phyloP scores from a whole-genome alignment of 2,329 filamentous ascomycete species.

The Fusarium lyarnte region DNA sequence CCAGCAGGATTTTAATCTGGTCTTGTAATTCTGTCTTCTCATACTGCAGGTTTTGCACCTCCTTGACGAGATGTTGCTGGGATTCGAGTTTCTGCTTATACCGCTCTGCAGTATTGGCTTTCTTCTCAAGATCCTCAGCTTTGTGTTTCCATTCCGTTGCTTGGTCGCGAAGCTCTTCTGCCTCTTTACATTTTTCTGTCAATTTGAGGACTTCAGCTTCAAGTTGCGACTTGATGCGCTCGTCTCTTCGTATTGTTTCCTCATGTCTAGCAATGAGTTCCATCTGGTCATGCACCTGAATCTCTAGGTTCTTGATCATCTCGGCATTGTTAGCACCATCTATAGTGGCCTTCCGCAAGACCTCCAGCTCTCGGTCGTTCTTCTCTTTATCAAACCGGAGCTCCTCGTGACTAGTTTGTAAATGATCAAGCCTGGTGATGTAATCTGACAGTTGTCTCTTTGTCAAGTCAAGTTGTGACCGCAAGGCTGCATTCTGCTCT shows the following conservation, averaged over 20 bases:
- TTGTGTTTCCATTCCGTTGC: constrained; percentile 67
- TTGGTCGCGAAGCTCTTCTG: constrained; percentile 66
- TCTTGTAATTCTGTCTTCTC: constrained; percentile 64
- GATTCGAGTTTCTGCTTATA: constrained; percentile 71
- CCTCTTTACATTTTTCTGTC: constrained; percentile 57
- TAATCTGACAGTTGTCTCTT: constrained; percentile 68
- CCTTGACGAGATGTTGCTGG: constrained; percentile 63
- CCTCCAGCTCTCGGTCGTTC: constrained; percentile 63
- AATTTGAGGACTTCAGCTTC: constrained; percentile 64
- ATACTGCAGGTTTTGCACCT: constrained; percentile 64
- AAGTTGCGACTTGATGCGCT: constrained; percentile 59
- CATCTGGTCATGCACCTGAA: constrained; percentile 72
- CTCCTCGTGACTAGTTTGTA: constrained; percentile 71
- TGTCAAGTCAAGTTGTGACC: constrained; percentile 61
- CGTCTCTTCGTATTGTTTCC: constrained; percentile 59
- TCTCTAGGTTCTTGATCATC: constrained; percentile 63
- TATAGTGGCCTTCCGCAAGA: constrained; percentile 59
- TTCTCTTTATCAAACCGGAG: constrained; percentile 71
- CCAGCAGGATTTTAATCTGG: constrained; percentile 52
- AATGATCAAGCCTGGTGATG: constrained; percentile 66
- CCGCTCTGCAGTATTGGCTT: constrained; percentile 70
- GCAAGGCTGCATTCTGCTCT: constrained; percentile 62
- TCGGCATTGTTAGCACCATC: constrained; percentile 63
- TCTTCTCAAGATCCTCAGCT: constrained; percentile 67
- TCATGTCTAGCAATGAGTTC: constrained; percentile 73